Base-by-base conservation (phyloP, 306 rosid species). In the Astragalus glycyphyllos region DNA sequence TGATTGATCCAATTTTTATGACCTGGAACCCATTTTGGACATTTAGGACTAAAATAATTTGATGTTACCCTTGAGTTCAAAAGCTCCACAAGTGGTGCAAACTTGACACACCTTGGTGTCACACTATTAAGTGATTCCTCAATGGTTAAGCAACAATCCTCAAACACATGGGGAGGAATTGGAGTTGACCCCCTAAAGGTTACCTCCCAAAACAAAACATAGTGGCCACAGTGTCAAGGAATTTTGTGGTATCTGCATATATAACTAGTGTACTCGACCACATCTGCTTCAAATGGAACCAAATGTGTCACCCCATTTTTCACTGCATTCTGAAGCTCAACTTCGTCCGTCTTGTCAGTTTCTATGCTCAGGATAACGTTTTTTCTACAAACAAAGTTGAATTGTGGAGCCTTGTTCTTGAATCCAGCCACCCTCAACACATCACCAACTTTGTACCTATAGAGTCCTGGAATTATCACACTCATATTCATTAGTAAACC, bases 1-100 rank as follows among this genome's bases (percentile, higher is more conserved):
- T 72, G 81, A 61, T 83, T 81, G 75, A 44, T 58, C 95, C 97
- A 92, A 61, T 86, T 83, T 76, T 79, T 83, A 59, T 87, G 89
- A 12, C 97, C 97, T 0, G 97, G 87, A 56, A 80, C 79, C 97
- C 97, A 92, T 65, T 81, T 92, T 3, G 97, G 97, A 79, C 88
- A 87, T 58, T 89, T 92, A 4, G 97, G 96, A 61, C 96, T 92
- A 11, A 83, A 86, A 68, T 84, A 89, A 41, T 11, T 75, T 6
- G 85, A 67, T 13, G 77, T 79, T 8, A 76, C 92, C 85, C 83
- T 92, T 0, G 92, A 79, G 83, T 86, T 86, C 84, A 92, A 55
- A 32, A 92, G 85, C 76, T 87, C 89, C 64, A 92, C 76, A 45
- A 92, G 79, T 71, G 97, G 97, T 12, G 82, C 89, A 81, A 79